These are phyloP conservation scores for Annulohypoxylon truncatum DNA, from an alignment of 2,329 filamentous ascomycete species.

Conservation along the genomic window DNA sequence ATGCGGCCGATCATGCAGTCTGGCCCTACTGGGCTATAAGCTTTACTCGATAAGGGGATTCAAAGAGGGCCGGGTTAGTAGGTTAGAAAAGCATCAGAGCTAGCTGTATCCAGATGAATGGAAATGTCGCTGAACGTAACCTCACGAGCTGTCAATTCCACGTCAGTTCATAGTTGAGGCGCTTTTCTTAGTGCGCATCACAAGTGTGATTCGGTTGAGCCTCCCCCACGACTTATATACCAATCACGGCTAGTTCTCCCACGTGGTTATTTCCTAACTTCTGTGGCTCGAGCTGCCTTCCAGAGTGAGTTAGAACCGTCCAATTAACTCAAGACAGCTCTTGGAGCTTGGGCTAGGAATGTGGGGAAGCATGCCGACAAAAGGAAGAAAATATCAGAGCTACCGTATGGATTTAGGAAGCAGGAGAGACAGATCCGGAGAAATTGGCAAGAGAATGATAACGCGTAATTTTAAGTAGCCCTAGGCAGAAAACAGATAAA, in stretches of 20 bases:
- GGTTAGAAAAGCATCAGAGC: conserved; percentile 5
- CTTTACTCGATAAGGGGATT: neutral
- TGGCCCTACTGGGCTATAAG: conserved; percentile 12
- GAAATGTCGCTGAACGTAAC: conserved; percentile 22
- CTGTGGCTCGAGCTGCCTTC: conserved; percentile 27
- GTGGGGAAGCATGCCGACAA: conserved; percentile 9
- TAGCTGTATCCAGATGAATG: conserved; percentile 9
- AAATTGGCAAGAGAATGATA: neutral
- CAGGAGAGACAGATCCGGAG: neutral
- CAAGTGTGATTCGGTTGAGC: conserved; percentile 23
- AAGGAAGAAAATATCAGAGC: conserved; percentile 4
- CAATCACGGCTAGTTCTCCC: conserved; percentile 25
- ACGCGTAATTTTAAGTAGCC: neutral
- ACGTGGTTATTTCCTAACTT: conserved; percentile 27
- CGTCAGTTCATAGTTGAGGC: conserved; percentile 24
- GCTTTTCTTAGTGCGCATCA: conserved; percentile 21
- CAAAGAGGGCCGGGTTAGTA: neutral
- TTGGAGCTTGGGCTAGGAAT: conserved; percentile 12
- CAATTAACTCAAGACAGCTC: conserved; percentile 1
- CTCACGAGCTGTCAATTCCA: conserved; percentile 28
- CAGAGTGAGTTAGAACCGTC: conserved; percentile 21
- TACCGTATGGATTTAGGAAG: neutral
- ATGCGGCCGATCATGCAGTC: conserved; percentile 34
- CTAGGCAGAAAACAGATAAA: neutral
- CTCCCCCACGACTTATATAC: conserved; percentile 30